phyloP scores from a whole-genome alignment of 768 basidiomycete genomes.

The Melanogaster broomeanus region DNA sequence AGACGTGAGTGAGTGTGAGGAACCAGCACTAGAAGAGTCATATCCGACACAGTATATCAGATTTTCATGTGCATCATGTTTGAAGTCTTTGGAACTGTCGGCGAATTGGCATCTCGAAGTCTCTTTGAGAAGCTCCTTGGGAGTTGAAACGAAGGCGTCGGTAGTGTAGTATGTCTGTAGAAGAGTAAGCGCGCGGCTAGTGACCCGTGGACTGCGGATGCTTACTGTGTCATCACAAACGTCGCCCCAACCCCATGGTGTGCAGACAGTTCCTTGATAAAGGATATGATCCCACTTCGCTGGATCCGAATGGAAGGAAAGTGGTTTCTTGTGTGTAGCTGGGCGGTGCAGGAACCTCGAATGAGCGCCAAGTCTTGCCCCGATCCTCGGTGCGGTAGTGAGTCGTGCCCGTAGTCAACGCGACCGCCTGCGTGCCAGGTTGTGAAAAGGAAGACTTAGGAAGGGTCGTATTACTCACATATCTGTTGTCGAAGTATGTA shows the following conservation, averaged over 20 bases:
- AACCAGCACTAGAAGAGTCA: conserved; percentile 53
- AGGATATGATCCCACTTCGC: conserved; percentile 72
- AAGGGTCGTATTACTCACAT: conserved; percentile 45
- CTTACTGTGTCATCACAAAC: conserved; percentile 73
- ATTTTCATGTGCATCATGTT: conserved; percentile 69
- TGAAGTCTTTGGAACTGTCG: conserved; percentile 82
- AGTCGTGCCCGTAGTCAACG: conserved; percentile 67
- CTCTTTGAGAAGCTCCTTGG: conserved; percentile 63
- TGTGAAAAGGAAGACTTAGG: background rate
- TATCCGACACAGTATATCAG: conserved; percentile 91
- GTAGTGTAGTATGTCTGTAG: conserved; percentile 85
- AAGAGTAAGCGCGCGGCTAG: conserved; percentile 7
- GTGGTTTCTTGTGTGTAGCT: conserved; percentile 54
- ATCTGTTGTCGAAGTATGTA: conserved; percentile 80
- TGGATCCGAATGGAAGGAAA: conserved; percentile 86
- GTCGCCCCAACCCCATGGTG: conserved; percentile 49
- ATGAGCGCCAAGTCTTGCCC: conserved; percentile 85
- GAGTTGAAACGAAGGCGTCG: conserved; percentile 70
- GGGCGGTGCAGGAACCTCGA: conserved; percentile 60
- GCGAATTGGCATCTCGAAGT: conserved; percentile 87
- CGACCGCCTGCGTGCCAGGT: conserved; percentile 67
- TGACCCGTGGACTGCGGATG: background rate
- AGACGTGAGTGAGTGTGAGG: conserved; percentile 48
- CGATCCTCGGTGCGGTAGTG: conserved; percentile 91
- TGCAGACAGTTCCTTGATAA: conserved; percentile 75